A percentile compares a stretch with the other conserved stretches of the same genome.
Conservation (phyloP, 495 filamentous ascomycete genomes). For the Viridothelium virens region DNA sequence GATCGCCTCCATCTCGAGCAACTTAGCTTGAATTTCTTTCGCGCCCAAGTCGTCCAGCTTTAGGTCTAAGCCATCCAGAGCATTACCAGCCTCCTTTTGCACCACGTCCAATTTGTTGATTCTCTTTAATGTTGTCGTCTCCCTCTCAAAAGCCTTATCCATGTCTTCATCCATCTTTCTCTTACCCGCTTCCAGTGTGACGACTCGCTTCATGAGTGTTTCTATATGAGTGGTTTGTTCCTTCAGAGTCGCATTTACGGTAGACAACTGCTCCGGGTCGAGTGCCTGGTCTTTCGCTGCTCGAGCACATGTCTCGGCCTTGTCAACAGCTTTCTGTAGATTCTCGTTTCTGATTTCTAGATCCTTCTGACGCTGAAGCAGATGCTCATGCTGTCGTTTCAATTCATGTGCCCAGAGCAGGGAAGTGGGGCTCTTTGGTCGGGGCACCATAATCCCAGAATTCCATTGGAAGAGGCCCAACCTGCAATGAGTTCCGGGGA, state of each 20-base stretch:
- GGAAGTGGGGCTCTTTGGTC: conserved; percentile 28
- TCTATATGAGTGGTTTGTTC: neutral
- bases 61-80: neutral
- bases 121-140: conserved; percentile 20
- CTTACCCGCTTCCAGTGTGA: conserved; percentile 13
- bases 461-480: neutral
- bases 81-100: conserved; percentile 10
- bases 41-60: neutral
- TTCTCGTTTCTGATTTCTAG: conserved; percentile 22
- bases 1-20: neutral
- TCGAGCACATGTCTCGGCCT: conserved; percentile 17
- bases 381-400: conserved; percentile 29
- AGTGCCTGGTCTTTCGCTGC: conserved; percentile 13
- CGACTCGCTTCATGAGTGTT: neutral
- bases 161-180: conserved; percentile 14
- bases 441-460: conserved; percentile 15
- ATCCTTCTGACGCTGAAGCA: conserved; percentile 29
- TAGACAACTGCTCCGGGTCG: neutral
- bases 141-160: conserved; percentile 18
- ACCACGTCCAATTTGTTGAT: conserved; percentile 18
- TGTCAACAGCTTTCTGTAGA: neutral
- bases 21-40: neutral
- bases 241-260: neutral
- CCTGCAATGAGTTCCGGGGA: too few species aligned
- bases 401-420: conserved; percentile 35